Conservation (phyloP, 2,329 filamentous ascomycete species). For the Pleurostoma richardsiae region DNA sequence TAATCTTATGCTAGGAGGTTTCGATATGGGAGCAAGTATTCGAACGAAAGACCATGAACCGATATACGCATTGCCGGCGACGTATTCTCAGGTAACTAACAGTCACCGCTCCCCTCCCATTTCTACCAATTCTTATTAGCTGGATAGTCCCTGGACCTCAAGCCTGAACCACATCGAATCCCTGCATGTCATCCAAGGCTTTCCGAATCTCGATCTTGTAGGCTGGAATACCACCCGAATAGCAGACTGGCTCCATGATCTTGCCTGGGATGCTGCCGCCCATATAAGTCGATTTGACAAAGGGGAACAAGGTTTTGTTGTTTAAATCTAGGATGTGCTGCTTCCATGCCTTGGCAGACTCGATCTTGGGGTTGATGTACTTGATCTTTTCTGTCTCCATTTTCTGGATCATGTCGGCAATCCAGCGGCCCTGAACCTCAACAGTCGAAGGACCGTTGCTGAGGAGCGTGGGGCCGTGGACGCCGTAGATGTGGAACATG, state of each 20-base stretch:
- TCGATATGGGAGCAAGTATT: no score
- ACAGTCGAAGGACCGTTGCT: conserved; percentile 50
- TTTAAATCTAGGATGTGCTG: conserved; percentile 39
- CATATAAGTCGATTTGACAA: conserved; percentile 47
- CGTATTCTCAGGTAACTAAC: no score
- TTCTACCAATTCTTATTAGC: no score
- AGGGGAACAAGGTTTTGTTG: conserved; percentile 42
- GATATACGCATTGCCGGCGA: no score
- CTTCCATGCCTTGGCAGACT: conserved; percentile 44
- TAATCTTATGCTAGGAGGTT: no score
- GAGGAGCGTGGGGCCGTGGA: conserved; percentile 51
- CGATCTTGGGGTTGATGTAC: conserved; percentile 42
- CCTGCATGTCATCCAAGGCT: conserved; percentile 27
- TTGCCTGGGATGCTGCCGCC: conserved; percentile 51
- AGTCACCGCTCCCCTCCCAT: no score
- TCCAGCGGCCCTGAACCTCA: conserved; percentile 53
- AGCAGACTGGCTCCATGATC: conserved; percentile 45
- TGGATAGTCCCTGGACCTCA: no score
- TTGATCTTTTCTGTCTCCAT: conserved; percentile 39
- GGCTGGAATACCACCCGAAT: conserved; percentile 30
- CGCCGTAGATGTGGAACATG: conserved; percentile 49
- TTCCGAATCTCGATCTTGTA: conserved; percentile 26
- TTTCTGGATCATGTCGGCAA: conserved; percentile 43
- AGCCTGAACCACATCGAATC: conserved; percentile 17
- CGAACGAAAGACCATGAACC: no score